Percentiles rank a stretch among this genome's conserved stretches.
Evolutionary conservation across 2,329 filamentous ascomycete species (phyloP).

Genomic region (Ascochyta fabae): DNA sequence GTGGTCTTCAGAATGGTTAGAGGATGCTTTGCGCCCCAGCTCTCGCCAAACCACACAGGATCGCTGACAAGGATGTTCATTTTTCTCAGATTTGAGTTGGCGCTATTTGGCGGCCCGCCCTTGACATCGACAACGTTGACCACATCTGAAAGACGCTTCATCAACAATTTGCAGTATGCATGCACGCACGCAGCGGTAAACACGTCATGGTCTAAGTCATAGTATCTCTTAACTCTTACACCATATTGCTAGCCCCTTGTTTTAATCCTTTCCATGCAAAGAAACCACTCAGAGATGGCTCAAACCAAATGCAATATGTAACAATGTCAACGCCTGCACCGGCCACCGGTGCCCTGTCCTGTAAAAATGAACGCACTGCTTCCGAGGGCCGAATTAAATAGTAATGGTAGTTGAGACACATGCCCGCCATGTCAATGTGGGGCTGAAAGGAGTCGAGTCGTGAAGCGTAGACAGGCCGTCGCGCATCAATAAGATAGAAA

Average conservation of each 20-base stretch:
- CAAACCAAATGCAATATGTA: conserved; percentile 12
- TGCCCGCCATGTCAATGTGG: conserved; percentile 1
- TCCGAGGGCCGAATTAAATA: conserved; percentile 13
- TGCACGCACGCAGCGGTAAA: background rate
- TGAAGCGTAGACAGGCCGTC: conserved; percentile 18
- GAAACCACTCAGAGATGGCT: background rate
- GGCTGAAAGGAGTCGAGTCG: conserved; percentile 14
- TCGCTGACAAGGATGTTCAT: background rate
- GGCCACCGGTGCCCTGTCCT: conserved; percentile 5
- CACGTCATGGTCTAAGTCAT: background rate
- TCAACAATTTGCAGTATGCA: background rate
- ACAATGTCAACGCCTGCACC: conserved; percentile 9
- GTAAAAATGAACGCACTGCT: conserved; percentile 10
- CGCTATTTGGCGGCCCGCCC: background rate
- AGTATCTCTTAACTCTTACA: conserved; percentile 12
- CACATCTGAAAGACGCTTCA: background rate
- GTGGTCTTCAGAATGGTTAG: too few relatives aligned
- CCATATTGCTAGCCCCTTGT: conserved; percentile 1
- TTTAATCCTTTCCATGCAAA: conserved; percentile 7
- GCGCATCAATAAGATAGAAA: background rate
- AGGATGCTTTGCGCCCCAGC: too few relatives aligned
- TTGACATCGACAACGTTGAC: background rate
- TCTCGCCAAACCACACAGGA: background rate
- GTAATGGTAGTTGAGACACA: conserved; percentile 18
- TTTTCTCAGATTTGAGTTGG: background rate